phyloP scores from a whole-genome alignment of 2,329 filamentous ascomycete genomes.

The Furcasterigmium sp. region DNA sequence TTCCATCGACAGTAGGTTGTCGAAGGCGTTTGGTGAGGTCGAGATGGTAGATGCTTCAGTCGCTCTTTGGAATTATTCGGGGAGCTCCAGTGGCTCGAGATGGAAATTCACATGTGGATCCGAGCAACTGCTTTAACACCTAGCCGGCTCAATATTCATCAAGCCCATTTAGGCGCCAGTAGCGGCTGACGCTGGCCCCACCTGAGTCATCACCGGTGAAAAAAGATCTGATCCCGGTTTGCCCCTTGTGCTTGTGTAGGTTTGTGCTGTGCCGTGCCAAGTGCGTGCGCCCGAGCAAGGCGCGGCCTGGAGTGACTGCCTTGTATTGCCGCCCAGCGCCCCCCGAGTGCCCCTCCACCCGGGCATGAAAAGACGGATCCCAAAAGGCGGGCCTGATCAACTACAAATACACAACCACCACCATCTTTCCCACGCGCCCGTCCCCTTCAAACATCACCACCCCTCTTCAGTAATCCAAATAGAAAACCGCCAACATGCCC shows the following conservation, averaged over 20 bases:
- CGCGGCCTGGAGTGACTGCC: not conserved
- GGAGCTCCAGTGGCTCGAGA: no score
- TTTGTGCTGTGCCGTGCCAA: not conserved
- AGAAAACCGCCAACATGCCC: slow-evolving; percentile 61
- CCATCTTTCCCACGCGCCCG: slow-evolving; percentile 3
- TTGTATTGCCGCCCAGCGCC: no score
- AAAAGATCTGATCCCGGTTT: not conserved
- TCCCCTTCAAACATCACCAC: slow-evolving; percentile 3
- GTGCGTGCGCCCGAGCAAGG: not conserved
- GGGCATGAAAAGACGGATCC: not conserved
- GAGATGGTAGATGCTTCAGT: no score
- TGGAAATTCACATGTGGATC: no score
- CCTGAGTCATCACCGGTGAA: no score
- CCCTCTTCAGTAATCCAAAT: slow-evolving; percentile 9
- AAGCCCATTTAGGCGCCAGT: no score
- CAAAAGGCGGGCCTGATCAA: slow-evolving; percentile 10
- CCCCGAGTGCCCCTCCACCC: not conserved
- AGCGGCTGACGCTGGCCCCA: no score
- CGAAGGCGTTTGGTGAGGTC: no score
- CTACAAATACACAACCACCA: slow-evolving; percentile 4
- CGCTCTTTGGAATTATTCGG: slow-evolving; percentile 84
- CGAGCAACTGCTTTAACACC: no score
- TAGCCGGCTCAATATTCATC: no score
- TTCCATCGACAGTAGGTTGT: no score
- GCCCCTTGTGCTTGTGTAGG: not conserved